Base-by-base conservation (phyloP, 345 rosid species). In the Populus ilicifolia region DNA sequence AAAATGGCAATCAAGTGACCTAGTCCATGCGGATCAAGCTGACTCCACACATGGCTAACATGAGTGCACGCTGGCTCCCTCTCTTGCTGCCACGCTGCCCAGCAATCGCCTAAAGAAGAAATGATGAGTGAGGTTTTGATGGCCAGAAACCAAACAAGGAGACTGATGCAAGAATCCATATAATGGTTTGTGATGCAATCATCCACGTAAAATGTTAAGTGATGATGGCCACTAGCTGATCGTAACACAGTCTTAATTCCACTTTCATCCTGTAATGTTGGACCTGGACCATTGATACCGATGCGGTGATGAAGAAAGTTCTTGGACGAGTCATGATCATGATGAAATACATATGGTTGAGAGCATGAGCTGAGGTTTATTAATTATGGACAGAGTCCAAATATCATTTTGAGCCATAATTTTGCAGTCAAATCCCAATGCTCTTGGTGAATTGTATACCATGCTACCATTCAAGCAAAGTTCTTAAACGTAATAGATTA, bases 181-280 rank as follows among this genome's bases (percentile, higher is more conserved):
- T 70, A 70, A 64, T 71, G 80, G 75, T n/a, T 6, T 72, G 71
- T 78, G 80, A 78, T 78, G 76, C 80, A 65, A 78, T 64, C 67
- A 65, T 72, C 76, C 80, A 78, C 41, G 11, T n/a, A 44, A 46
- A 36, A 39, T 43, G 56, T 5, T 0, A 30, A 43, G 67, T 67
- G 64, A 75, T 66, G 70, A 67, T 75, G 20, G 20, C 71, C 80
- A 64, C 75, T 61, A 39, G 43, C 39, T 66, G 41, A 25, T 20
- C 29, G 7, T 75, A 23, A 7, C n/a, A 5, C 36, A 13, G 78
- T 75, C 50, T 52, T 33, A 5, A 33, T 33, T 41, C 73, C 69
- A 69, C 74, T 59, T 69, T 59, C 18, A 1, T 39, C 30, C 9
- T 3, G 67, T 67, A 36, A 67, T 9, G 25, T 23, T 10, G 3